phyloP scores from a whole-genome alignment of 1,139 yeast genomes.

The Taphrina flavorubra region DNA sequence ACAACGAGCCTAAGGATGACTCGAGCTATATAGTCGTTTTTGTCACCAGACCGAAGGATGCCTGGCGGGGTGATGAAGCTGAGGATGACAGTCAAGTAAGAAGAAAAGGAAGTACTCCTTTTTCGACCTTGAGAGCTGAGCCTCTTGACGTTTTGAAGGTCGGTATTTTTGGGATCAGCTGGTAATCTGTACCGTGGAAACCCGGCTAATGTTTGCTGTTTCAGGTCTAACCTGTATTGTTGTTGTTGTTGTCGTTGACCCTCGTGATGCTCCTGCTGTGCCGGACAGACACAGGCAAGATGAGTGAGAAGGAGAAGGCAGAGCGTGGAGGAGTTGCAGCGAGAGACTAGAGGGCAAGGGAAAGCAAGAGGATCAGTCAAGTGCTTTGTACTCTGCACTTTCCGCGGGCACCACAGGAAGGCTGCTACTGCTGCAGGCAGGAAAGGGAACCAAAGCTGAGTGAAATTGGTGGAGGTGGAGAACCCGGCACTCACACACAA shows the following conservation, averaged over 20 bases:
- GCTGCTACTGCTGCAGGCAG: background rate
- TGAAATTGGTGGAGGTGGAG: background rate
- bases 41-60: too few relatives aligned
- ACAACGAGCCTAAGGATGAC: background rate
- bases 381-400: slow-evolving; percentile 6
- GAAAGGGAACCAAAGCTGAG: background rate
- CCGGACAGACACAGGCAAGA: too few relatives aligned
- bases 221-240: background rate
- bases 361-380: background rate
- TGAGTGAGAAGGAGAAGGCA: too few relatives aligned
- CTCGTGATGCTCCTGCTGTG: too few relatives aligned
- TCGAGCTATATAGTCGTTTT: too few relatives aligned
- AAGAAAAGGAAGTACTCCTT: background rate
- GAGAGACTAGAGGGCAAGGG: background rate
- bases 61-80: too few relatives aligned
- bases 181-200: too few relatives aligned
- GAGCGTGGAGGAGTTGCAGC: background rate
- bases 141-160: background rate
- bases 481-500: background rate
- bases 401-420: background rate
- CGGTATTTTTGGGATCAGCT: too few relatives aligned
- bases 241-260: background rate
- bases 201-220: too few relatives aligned
- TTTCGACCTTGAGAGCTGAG: background rate
- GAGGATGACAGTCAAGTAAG: background rate